A percentile compares a stretch with the other conserved stretches of the same genome.
Evolutionary conservation across 139 green algal genomes (phyloP).

Genomic region (Chlorella sp.): DNA sequence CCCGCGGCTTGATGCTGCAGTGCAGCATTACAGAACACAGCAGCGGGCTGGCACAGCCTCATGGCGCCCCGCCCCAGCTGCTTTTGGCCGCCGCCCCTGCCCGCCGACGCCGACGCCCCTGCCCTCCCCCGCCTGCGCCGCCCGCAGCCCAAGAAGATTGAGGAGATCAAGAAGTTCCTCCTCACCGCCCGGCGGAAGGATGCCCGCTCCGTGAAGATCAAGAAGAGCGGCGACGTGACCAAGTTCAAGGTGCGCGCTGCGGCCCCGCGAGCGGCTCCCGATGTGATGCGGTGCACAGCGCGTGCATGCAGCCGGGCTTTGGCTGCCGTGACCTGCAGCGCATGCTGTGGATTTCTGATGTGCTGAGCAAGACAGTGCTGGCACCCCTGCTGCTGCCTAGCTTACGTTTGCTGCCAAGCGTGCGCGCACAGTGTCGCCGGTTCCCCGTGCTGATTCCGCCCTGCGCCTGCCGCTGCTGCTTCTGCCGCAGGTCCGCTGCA

Average conservation of each 20-base stretch:
- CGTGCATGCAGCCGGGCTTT: no score
- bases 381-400: no score
- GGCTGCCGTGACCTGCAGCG: no score
- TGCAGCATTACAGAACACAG: not conserved
- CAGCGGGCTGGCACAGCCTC: no score
- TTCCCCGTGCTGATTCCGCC: no score
- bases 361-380: no score
- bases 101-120: not conserved
- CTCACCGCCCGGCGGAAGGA: constrained; percentile 98
- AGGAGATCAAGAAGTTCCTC: constrained; percentile 99
- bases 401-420: no score
- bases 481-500: constrained; percentile 74
- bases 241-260: constrained; percentile 97
- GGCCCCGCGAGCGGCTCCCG: no score
- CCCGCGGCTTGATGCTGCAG: not conserved
- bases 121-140: not conserved
- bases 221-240: constrained; percentile 93
- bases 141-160: constrained; percentile 96
- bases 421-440: not conserved
- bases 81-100: not conserved
- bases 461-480: no score
- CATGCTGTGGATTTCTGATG: no score
- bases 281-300: no score
- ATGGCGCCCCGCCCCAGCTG: no score
- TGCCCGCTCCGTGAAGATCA: constrained; percentile 96